Base-by-base conservation (phyloP, 768 basidiomycete species). In the Lentinula guzmanii region DNA sequence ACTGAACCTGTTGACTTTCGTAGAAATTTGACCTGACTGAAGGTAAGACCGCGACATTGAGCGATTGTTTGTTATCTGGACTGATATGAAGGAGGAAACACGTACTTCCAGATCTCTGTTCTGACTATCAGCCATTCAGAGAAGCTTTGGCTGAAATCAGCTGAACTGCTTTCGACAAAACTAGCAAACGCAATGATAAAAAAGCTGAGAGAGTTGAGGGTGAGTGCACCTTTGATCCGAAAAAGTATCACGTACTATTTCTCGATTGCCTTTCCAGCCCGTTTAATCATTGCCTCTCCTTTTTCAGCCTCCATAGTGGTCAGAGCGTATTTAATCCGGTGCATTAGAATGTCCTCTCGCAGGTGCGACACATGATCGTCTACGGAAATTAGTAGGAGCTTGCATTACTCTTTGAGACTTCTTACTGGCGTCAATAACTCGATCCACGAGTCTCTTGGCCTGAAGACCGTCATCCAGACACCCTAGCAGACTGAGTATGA, bases 181-280 rank as follows among this genome's bases (percentile, higher is more conserved):
- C 87, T 91, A 2, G 95, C 90, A 68, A 98, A 99, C 0, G 90
- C 91, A 62, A 98, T 90, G 66, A 95, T 85, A 75, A 98, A 98
- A 77, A 96, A 97, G 72, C 91, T 94, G 46, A 2, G n/a, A 45
- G 52, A 21, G 39, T 59, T 33, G 39, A 50, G 15, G 58, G 18
- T 56, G 31, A 59, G 34, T 46, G 7, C 6, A 33, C 65, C 16
- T 13, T 7, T 3, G n/a, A 15, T 8, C 24, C 16, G 45, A 61
- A 31, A 31, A 28, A 57, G n/a, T 7, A n/a, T 48, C 2, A 73
- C 87, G n/a, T 65, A 92, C 92, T 95, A 95, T 82, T 94, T 93
- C 74, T 95, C 93, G 45, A 95, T 70, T 6, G 91, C 84, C 67
- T 86, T 88, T 9, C 80, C 81, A 18, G 91, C 91, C 69, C 85